Evolutionary conservation across 2,329 filamentous ascomycete genomes (phyloP).

Genomic region (Rachicladosporium sp.): DNA sequence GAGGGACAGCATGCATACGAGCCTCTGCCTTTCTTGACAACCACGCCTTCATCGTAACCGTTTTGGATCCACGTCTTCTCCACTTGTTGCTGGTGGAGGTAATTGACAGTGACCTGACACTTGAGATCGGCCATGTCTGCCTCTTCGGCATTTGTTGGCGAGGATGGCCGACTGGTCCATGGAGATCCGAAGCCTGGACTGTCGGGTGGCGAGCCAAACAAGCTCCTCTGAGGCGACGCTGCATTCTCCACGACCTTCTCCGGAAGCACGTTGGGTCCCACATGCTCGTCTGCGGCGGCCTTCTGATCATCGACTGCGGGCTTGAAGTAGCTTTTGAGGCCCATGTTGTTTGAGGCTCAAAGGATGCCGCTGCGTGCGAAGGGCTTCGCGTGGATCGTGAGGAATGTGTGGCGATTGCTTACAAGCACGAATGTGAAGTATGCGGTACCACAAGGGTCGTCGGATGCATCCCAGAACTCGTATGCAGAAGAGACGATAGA

Average conservation of each 20-base stretch:
- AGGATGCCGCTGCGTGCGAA: too few species aligned
- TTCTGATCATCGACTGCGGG: not conserved
- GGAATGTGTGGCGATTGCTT: too few species aligned
- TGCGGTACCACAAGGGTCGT: too few species aligned
- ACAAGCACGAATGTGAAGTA: too few species aligned
- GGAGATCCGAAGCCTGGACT: conserved; percentile 16
- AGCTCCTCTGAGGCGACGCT: too few species aligned
- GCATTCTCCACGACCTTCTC: too few species aligned
- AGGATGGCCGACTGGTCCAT: conserved; percentile 22
- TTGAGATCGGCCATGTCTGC: conserved; percentile 43
- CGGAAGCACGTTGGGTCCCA: too few species aligned
- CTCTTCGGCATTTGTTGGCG: conserved; percentile 27
- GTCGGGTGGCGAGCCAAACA: not conserved
- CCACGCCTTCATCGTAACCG: conserved; percentile 39
- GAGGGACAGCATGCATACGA: conserved; percentile 40
- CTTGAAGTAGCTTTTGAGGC: conserved; percentile 1
- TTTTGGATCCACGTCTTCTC: conserved; percentile 40
- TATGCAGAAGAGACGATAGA: too few species aligned
- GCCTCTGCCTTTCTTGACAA: conserved; percentile 41
- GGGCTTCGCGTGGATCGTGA: too few species aligned
- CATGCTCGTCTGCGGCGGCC: too few species aligned
- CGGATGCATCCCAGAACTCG: too few species aligned
- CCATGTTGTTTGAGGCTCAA: not conserved
- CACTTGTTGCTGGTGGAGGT: conserved; percentile 50
- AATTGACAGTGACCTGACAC: conserved; percentile 51